Evolutionary conservation across 2,329 filamentous ascomycete species (phyloP).

Genomic region (Colletotrichum acutatum): DNA sequence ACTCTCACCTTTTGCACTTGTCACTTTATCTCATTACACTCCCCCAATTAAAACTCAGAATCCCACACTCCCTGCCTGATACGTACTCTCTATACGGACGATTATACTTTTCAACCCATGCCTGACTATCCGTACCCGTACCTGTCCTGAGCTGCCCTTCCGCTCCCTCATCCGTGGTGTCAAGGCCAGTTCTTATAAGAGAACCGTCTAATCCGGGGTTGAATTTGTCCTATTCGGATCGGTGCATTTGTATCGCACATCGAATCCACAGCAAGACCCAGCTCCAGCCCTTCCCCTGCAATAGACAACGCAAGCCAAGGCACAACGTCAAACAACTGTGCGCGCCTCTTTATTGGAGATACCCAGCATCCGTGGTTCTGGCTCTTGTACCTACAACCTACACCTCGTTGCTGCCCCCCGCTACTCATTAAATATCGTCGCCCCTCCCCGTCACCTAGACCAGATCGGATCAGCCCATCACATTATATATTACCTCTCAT

Average conservation of each 20-base stretch:
- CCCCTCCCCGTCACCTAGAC: constrained; percentile 16
- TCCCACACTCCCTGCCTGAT: constrained; percentile 20
- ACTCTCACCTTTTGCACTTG: neutral
- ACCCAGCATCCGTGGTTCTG: constrained; percentile 9
- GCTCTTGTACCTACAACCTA: constrained; percentile 17
- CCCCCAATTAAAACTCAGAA: constrained; percentile 1
- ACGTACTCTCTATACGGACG: constrained; percentile 24
- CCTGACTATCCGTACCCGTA: constrained; percentile 32
- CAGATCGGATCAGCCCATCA: constrained; percentile 23
- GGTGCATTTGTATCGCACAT: constrained; percentile 23
- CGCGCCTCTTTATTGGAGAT: constrained; percentile 30
- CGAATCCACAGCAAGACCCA: constrained; percentile 18
- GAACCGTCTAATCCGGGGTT: constrained; percentile 34
- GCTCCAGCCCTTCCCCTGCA: constrained; percentile 32
- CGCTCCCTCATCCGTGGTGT: constrained; percentile 24
- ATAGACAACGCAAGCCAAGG: constrained; percentile 29
- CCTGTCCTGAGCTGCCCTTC: constrained; percentile 24
- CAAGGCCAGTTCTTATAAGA: constrained; percentile 32
- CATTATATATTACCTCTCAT: constrained; percentile 34
- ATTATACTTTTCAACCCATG: constrained; percentile 35
- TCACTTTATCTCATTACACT: constrained; percentile 18
- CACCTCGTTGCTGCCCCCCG: constrained; percentile 16
- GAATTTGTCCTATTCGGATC: neutral
- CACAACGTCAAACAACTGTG: constrained; percentile 36
- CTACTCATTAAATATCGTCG: constrained; percentile 24